These are phyloP conservation scores for Pseudocercospora fuligena DNA, from an alignment of 2,329 filamentous ascomycete species.

Conservation along the genomic window DNA sequence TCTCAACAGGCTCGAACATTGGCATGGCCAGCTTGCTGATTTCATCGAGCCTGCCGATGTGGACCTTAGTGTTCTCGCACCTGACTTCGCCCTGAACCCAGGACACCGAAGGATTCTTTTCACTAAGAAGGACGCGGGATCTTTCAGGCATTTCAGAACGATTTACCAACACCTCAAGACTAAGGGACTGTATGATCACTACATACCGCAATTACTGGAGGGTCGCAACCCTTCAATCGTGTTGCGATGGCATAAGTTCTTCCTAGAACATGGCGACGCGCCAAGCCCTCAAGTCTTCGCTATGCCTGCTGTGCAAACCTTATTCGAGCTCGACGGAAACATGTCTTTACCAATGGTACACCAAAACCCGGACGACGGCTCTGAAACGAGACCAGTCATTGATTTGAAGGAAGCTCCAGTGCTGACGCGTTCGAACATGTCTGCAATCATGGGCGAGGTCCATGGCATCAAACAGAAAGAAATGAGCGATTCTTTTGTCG, in stretches of 20 bases:
- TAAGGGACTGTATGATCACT: slow-evolving; percentile 48
- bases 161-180: slow-evolving; percentile 47
- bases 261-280: slow-evolving; percentile 43
- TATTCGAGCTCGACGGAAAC: slow-evolving; percentile 31
- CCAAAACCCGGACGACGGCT: background rate
- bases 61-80: slow-evolving; percentile 29
- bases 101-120: background rate
- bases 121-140: background rate
- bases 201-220: slow-evolving; percentile 43
- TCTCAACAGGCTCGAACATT: background rate
- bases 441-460: slow-evolving; percentile 44
- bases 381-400: background rate
- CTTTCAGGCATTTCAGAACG: slow-evolving; percentile 30
- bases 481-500: slow-evolving; percentile 70
- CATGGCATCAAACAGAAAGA: slow-evolving; percentile 51
- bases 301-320: slow-evolving; percentile 38
- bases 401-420: slow-evolving; percentile 2
- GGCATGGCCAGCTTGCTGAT: slow-evolving; percentile 33
- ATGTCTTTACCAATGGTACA: slow-evolving; percentile 31
- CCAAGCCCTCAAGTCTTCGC: slow-evolving; percentile 43
- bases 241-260: slow-evolving; percentile 48
- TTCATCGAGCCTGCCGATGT: slow-evolving; percentile 43
- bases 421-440: slow-evolving; percentile 36
- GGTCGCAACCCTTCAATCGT: slow-evolving; percentile 34
- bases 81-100: slow-evolving; percentile 27